Evolutionary conservation across 768 basidiomycete species (phyloP), one percentile per base, ranked within the genome.

Genomic region (Jaapia argillacea): DNA sequence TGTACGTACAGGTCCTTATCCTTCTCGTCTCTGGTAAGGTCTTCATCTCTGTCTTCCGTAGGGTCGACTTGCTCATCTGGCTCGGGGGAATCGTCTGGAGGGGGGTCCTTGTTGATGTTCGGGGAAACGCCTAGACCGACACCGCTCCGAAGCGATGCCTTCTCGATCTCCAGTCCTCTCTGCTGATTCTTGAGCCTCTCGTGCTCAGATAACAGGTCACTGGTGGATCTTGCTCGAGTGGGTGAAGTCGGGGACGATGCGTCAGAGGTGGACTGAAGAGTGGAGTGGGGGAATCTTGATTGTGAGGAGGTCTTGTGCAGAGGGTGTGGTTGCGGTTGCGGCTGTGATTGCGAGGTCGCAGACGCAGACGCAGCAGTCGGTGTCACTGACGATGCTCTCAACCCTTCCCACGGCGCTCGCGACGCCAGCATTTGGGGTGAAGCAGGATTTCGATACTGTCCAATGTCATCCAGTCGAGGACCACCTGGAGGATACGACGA

Each of bases 381-480:
- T 21, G 78, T 77, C 22, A 64, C 64, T 6, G 74, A 70, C 20
- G 66, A 62, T 21, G 75, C 71, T 25, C 59, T 56, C 23, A 65
- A 58, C 41, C 61, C 64, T 42, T 84, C 80, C 70, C 77, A 79
- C 38, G 74, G 72, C 21, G 69, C 66, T 23, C 69, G 65, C 43
- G 72, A 64, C 40, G 59, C 60, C 35, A 83, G 54, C 20, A 74
- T 58, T 36, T 75, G 74, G 3, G 85, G 83, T 14, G 85, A 85
- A 6, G 83, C 82, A 36, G 83, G 81, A 60, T 87, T 88, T 51
- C 75, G 70, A 51, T 75, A 71, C 43, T 36, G 40, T 10, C 74
- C 71, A 14, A 53, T 45, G 37, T 64, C 71, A 51, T 35, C 45
- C 20, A 36, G n/a, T 43, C 48, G 36, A 14, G 41, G 37, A 10